Conservation (phyloP, 2,329 filamentous ascomycete species). For the Aspergillus candidus region DNA sequence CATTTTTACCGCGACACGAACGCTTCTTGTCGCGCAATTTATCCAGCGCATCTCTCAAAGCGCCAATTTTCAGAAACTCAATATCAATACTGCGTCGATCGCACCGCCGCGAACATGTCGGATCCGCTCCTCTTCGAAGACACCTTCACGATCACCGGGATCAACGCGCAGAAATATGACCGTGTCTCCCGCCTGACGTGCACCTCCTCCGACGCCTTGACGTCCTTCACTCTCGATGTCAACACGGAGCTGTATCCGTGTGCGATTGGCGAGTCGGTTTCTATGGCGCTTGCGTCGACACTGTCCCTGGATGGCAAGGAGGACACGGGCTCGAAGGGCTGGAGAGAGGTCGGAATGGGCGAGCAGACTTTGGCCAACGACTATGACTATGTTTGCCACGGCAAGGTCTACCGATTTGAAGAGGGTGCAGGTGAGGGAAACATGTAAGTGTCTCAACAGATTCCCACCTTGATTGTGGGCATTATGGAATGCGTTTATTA, state of each 20-base stretch:
- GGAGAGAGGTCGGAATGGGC: constrained; percentile 64
- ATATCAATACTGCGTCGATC: not conserved
- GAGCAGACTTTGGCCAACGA: constrained; percentile 51
- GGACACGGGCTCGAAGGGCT: constrained; percentile 60
- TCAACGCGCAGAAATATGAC: constrained; percentile 88
- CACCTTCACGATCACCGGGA: constrained; percentile 71
- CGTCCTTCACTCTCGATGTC: constrained; percentile 79
- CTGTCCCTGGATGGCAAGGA: constrained; percentile 83
- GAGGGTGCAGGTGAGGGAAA: constrained; percentile 62
- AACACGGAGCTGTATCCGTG: constrained; percentile 89
- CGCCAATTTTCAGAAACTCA: not conserved
- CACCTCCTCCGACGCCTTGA: constrained; percentile 67
- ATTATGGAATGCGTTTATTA: not conserved
- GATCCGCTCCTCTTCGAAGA: constrained; percentile 94
- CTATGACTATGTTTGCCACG: constrained; percentile 48
- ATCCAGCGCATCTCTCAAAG: no score
- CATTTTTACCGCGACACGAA: not conserved
- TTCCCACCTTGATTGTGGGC: no score
- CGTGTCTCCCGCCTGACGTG: constrained; percentile 81
- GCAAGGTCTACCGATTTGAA: constrained; percentile 49
- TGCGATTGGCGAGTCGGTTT: constrained; percentile 65
- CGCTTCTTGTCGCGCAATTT: no score
- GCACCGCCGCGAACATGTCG: constrained; percentile 52
- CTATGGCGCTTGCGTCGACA: constrained; percentile 76
- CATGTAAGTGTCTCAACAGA: constrained; percentile 67